Conservation (phyloP, 2,329 filamentous ascomycete species). For the Ophiocordyceps camponoti-floridani region DNA sequence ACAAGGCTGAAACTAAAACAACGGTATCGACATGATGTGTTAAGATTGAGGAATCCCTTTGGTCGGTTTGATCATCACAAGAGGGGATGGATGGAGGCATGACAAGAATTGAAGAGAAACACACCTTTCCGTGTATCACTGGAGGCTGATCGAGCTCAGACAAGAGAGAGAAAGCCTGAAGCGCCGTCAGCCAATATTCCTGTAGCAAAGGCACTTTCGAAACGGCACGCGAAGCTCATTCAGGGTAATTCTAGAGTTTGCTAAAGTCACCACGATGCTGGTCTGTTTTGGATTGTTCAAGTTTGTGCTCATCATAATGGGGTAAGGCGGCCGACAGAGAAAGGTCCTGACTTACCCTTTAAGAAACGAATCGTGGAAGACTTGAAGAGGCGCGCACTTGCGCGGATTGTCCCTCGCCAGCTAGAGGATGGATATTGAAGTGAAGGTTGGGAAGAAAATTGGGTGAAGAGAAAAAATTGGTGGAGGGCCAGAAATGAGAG, state of each 20-base stretch:
- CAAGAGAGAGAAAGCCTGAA: not conserved
- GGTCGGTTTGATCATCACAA: conserved; percentile 44
- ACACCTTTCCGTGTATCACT: conserved; percentile 26
- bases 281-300: conserved; percentile 49
- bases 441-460: too few species aligned
- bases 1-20: conserved; percentile 52
- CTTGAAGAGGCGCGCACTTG: not conserved
- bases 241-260: conserved; percentile 36
- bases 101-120: conserved; percentile 8
- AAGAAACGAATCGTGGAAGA: not conserved
- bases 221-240: conserved; percentile 18
- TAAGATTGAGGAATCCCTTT: conserved; percentile 52
- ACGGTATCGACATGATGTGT: conserved; percentile 45
- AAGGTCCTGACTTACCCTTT: not conserved
- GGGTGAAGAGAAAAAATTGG: not conserved
- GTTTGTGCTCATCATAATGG: conserved; percentile 15
- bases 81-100: conserved; percentile 9
- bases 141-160: not conserved
- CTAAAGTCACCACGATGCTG: conserved; percentile 32
- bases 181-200: not conserved
- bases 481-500: too few species aligned
- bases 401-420: not conserved
- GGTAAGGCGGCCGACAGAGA: not conserved
- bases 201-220: not conserved
- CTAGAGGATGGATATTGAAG: too few species aligned